Base-by-base conservation (phyloP, 805 yeast species). In the Cyberlindnera lachancei region DNA sequence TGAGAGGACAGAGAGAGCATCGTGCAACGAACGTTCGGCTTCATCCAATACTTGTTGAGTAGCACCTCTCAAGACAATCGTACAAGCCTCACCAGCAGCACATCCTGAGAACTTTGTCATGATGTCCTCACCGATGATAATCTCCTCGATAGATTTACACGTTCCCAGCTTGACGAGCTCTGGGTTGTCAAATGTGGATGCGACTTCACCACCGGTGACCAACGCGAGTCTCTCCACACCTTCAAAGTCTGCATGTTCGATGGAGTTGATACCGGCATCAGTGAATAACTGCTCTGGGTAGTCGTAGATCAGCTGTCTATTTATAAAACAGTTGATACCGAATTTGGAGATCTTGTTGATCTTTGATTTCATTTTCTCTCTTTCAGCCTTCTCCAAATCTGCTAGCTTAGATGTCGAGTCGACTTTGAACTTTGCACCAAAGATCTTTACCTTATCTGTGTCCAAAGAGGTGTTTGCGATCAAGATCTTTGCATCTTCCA, bases 191-290 rank as follows among this genome's bases (percentile, higher is more conserved):
- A 92, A 92, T 2, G 97, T 90, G 7, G 97, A 87, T 2, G 79
- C 95, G 33, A 92, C 96, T 66, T 92, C 97, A 54, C 96, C 98
- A 32, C 98, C 98, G 10, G 97, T 88, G 20, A 87, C 98, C 25
- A 90, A 67, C 3, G 98, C 95, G 45, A 92, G 72, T 56, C 97
- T 78, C 66, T 92, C 98, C 34, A 92, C 85, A 52, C 97, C 99
- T 52, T 85, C 97, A 50, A 92, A 92, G 59, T 92, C 98, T 12
- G 98, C 97, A 55, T 92, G 98, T 60, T 92, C 98, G 42, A 92
- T 86, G 15, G 96, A 78, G 59, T 85, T 88, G 49, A 92, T 83
- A 34, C 78, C 75, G 26, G 86, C 61, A 46, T 90, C 98, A 6
- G 94, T 72, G 52, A 92, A 84, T 45, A 92, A 68, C 61, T 85